phyloP scores from a whole-genome alignment of 1,284 basidiomycete species.

The Moesziomyces sp. region DNA sequence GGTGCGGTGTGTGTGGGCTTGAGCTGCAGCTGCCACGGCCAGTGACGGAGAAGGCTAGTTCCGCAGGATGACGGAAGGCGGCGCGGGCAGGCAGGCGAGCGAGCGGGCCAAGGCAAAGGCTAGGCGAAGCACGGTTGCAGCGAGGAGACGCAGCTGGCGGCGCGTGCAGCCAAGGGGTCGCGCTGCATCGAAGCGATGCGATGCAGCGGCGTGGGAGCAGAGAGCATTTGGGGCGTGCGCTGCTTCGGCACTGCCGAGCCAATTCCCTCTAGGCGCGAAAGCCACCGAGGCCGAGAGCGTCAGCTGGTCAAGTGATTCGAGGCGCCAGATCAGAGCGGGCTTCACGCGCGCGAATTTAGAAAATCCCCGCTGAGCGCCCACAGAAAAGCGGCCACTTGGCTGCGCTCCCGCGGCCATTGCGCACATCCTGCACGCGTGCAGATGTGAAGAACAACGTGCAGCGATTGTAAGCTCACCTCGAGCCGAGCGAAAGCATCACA shows the following conservation, averaged over 20 bases:
- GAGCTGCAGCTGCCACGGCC: not conserved
- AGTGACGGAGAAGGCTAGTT: too few species aligned
- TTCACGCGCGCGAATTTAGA: not conserved
- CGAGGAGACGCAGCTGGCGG: not conserved
- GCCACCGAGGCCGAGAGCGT: too few species aligned
- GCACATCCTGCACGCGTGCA: too few species aligned
- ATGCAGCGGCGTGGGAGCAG: not conserved
- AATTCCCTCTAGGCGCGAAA: too few species aligned
- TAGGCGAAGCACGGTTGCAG: not conserved
- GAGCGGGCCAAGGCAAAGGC: not conserved
- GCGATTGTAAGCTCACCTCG: too few species aligned
- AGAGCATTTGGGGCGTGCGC: not conserved
- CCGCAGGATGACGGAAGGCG: too few species aligned
- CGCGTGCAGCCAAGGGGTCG: conserved; percentile 1
- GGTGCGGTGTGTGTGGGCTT: not conserved
- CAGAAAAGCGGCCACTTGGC: too few species aligned
- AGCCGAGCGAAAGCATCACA: too few species aligned
- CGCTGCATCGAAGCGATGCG: not conserved
- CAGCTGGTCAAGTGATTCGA: not conserved
- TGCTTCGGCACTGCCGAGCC: too few species aligned
- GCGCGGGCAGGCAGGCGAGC: too few species aligned
- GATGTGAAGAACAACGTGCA: too few species aligned
- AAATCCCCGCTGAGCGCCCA: not conserved
- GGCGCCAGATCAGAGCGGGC: conserved; percentile 3
- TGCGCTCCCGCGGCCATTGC: too few species aligned